phyloP scores from a whole-genome alignment of 2,329 filamentous ascomycete species.

The Diplodia sapinea region DNA sequence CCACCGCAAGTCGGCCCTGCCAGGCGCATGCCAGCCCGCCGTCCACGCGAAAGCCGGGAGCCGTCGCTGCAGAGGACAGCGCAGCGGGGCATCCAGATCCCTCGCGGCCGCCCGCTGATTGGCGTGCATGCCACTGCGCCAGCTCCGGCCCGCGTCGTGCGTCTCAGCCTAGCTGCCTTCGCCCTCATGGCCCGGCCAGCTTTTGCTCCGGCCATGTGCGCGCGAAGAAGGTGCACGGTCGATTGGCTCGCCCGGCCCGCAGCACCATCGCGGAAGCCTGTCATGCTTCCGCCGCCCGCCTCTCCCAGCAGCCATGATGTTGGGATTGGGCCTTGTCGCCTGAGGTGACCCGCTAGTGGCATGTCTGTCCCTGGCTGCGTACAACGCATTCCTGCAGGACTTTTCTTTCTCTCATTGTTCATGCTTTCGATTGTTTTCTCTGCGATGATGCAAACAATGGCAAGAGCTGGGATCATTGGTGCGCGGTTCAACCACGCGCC shows the following conservation, averaged over 20 bases:
- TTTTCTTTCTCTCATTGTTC: conserved; percentile 14
- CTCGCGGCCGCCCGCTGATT: conserved; percentile 9
- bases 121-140: not conserved
- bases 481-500: conserved; percentile 1
- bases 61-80: conserved; percentile 7
- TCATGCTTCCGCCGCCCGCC: conserved; percentile 27
- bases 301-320: conserved; percentile 12
- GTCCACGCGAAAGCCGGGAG: conserved; percentile 9
- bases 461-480: conserved; percentile 8
- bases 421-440: conserved; percentile 3
- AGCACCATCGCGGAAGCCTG: conserved; percentile 19
- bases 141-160: conserved; percentile 25
- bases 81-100: conserved; percentile 1
- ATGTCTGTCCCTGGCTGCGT: conserved; percentile 15
- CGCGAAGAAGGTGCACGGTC: not conserved
- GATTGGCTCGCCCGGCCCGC: not conserved
- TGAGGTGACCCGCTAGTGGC: conserved; percentile 18
- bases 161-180: conserved; percentile 13
- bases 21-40: conserved; percentile 10
- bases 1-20: conserved; percentile 24
- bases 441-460: not conserved
- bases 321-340: conserved; percentile 25
- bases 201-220: conserved; percentile 11
- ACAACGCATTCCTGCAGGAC: conserved; percentile 21
- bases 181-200: not conserved